Evolutionary conservation across 805 yeast species (phyloP), one percentile per base, ranked within the genome.

Genomic region (Starmerella asiatica): DNA sequence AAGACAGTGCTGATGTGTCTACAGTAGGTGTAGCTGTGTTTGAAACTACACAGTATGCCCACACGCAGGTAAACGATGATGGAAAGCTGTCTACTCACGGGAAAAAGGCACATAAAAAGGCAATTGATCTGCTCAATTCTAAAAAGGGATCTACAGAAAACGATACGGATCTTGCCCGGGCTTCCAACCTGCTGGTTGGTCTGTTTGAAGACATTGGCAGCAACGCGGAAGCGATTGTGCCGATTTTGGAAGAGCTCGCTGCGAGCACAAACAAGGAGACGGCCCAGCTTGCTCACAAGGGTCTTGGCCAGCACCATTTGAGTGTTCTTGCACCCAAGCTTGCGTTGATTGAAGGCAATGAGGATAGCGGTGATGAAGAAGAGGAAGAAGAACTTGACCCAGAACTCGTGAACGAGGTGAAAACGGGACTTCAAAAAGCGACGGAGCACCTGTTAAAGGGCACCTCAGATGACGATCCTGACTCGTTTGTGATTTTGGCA

Each of bases 401-500:
- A 9, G 47, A 37, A 1, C 41, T 29, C 8, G 26, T 20, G 17
- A 32, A 54, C 18, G 63, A 64, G 31, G 74, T 82, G 0, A 60
- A 69, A 29, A 59, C 62, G 2, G 57, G 67, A 27, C 69, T 75
- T 9, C 50, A 56, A 8, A 60, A 58, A 16, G 93, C 93, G 0
- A 62, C 80, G 20, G 61, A 64, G 29, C 71, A 71, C 52, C 63
- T 85, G 39, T 59, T 64, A 39, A 60, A 64, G 39, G 78, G 85
- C 0, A 72, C 76, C 56, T 74, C 74, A 37, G 75, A 73, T 16
- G 81, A 76, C 34, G 83, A 79, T 30, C 93, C 93, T 0, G 78
- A 76, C 43, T 67, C 79, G 4, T 79, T 88, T 82, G 93, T 77
- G 11, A 71, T 74, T 53, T 68, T 80, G 34, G 94, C 95, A 1